Evolutionary conservation across 768 basidiomycete genomes (phyloP).

Genomic region (Pleurotus djamor): DNA sequence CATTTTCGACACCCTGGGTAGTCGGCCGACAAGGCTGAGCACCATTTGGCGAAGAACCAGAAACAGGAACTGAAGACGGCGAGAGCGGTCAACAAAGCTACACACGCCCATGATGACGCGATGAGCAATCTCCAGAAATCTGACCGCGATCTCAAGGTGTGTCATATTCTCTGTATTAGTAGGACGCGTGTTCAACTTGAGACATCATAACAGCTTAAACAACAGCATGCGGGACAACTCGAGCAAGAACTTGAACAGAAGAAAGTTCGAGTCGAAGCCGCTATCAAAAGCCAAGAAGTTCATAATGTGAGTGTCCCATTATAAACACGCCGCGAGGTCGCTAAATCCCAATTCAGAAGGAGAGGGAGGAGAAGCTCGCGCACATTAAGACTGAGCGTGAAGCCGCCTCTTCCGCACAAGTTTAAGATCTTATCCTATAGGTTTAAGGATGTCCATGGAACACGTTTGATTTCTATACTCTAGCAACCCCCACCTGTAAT

Average conservation of each 20-base stretch:
- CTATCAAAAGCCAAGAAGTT: not conserved
- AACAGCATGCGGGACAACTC: not conserved
- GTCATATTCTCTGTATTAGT: no score
- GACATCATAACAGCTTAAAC: slow-evolving; percentile 4
- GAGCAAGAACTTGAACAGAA: slow-evolving; percentile 2
- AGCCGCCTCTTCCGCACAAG: not conserved
- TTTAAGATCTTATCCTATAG: not conserved
- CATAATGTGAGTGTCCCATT: not conserved
- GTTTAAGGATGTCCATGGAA: no score
- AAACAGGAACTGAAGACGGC: slow-evolving; percentile 2
- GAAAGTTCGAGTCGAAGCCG: not conserved
- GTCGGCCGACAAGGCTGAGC: slow-evolving; percentile 5
- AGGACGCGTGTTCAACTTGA: no score
- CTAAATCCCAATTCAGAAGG: not conserved
- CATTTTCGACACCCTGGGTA: not conserved
- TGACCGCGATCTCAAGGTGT: slow-evolving; percentile 1
- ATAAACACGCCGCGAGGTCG: not conserved
- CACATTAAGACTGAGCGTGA: not conserved
- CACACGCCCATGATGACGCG: not conserved
- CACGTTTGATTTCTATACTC: no score
- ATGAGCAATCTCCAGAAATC: not conserved
- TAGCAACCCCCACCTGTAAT: no score
- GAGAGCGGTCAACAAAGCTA: slow-evolving; percentile 3
- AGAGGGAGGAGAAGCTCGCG: slow-evolving; percentile 1
- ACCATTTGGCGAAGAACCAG: not conserved